Evolutionary conservation across 805 yeast genomes (phyloP).

Genomic region (Clavispora fructus): DNA sequence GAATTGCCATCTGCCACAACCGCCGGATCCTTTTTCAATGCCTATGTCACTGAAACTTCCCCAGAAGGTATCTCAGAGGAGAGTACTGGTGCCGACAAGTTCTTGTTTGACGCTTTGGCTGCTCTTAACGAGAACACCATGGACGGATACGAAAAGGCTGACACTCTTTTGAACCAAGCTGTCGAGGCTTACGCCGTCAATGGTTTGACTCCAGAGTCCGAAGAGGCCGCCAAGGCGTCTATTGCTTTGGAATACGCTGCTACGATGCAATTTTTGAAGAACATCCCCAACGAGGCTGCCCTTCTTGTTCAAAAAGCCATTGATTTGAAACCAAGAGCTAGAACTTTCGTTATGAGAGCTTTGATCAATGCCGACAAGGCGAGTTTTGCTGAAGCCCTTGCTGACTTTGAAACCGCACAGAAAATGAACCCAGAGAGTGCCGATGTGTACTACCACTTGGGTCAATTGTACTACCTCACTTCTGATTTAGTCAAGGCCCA

Average conservation of each 20-base stretch:
- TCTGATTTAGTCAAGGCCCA: slow-evolving; percentile 71
- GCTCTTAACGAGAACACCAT: slow-evolving; percentile 46
- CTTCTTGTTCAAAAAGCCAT: slow-evolving; percentile 62
- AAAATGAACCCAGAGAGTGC: slow-evolving; percentile 64
- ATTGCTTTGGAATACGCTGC: slow-evolving; percentile 81
- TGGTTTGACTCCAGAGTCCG: slow-evolving; percentile 26
- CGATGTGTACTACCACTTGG: slow-evolving; percentile 89
- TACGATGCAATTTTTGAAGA: slow-evolving; percentile 76
- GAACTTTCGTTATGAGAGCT: slow-evolving; percentile 78
- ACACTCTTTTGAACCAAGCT: slow-evolving; percentile 55
- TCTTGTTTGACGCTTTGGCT: slow-evolving; percentile 60
- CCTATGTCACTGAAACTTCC: slow-evolving; percentile 59
- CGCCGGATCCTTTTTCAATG: slow-evolving; percentile 79
- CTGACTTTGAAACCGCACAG: slow-evolving; percentile 69
- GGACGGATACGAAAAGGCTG: slow-evolving; percentile 61
- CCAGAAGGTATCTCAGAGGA: slow-evolving; percentile 46
- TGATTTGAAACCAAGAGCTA: slow-evolving; percentile 65
- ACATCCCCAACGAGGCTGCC: slow-evolving; percentile 62
- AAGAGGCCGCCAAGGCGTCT: slow-evolving; percentile 43
- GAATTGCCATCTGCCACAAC: slow-evolving; percentile 80
- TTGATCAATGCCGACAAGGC: slow-evolving; percentile 78
- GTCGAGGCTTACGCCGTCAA: slow-evolving; percentile 40
- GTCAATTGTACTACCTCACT: slow-evolving; percentile 82
- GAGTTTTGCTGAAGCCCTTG: slow-evolving; percentile 50
- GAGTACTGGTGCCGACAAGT: slow-evolving; percentile 58